These are phyloP conservation scores for Yamadazyma atmosphaerica DNA, from an alignment of 1,139 yeast genomes.

Conservation along the genomic window DNA sequence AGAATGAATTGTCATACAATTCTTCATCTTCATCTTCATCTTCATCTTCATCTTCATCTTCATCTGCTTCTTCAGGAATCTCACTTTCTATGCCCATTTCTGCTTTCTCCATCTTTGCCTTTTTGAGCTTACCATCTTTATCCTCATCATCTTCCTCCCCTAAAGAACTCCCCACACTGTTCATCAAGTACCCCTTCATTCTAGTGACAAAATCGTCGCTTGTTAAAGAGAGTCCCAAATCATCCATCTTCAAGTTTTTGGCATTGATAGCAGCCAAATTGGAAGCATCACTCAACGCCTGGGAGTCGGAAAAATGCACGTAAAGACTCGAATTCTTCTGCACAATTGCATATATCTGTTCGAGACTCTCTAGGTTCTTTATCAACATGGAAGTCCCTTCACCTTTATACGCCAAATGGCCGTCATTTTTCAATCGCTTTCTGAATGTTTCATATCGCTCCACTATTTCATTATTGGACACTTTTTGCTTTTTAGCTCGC, in stretches of 20 bases:
- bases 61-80: not conserved
- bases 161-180: not conserved
- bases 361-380: conserved; percentile 24
- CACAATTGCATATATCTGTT: conserved; percentile 23
- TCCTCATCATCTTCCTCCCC: conserved; percentile 7
- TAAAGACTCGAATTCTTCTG: conserved; percentile 25
- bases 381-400: conserved; percentile 26
- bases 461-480: conserved; percentile 14
- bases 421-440: conserved; percentile 17
- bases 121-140: not conserved
- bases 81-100: not conserved
- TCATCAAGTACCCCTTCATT: conserved; percentile 29
- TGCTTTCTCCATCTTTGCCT: not conserved
- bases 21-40: conserved; percentile 5
- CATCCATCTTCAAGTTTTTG: conserved; percentile 56
- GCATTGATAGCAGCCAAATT: conserved; percentile 52
- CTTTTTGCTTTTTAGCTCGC: not conserved
- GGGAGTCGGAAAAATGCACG: conserved; percentile 33
- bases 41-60: conserved; percentile 5
- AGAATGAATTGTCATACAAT: conserved; percentile 8
- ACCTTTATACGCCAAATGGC: conserved; percentile 31
- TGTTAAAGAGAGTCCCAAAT: conserved; percentile 49
- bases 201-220: conserved; percentile 46
- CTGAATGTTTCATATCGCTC: conserved; percentile 23
- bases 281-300: conserved; percentile 41